These are phyloP conservation scores for Ascochyta clinopodiicola DNA, from an alignment of 2,329 filamentous ascomycete species.

Conservation along the genomic window DNA sequence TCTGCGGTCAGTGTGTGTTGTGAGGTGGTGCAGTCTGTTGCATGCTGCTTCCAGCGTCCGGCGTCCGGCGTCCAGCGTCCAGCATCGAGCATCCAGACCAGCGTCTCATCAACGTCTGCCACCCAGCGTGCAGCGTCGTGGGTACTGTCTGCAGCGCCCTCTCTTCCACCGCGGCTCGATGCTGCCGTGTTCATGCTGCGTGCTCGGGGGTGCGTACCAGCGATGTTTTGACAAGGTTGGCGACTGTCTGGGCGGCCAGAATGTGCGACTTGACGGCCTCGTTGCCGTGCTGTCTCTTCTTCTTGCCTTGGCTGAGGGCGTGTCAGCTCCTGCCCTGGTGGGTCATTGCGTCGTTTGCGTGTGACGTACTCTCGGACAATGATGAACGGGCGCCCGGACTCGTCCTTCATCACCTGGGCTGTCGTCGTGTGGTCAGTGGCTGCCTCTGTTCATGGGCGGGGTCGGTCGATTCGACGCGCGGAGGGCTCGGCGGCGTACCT, in stretches of 20 bases:
- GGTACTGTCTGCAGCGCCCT: too few relatives aligned
- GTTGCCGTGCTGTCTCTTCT: conserved; percentile 95
- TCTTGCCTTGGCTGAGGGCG: conserved; percentile 81
- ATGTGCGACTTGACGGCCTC: conserved; percentile 99
- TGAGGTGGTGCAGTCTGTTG: too few relatives aligned
- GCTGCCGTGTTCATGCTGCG: too few relatives aligned
- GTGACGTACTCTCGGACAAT: conserved; percentile 89
- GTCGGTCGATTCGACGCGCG: conserved; percentile 3
- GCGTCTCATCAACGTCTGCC: too few relatives aligned
- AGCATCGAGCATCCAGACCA: too few relatives aligned
- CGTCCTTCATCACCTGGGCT: conserved; percentile 90
- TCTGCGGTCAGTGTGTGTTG: conserved; percentile 19
- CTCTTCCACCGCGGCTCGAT: too few relatives aligned
- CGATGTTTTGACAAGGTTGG: conserved; percentile 97
- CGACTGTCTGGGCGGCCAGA: conserved; percentile 91
- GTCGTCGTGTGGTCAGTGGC: conserved; percentile 33
- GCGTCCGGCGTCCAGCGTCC: too few relatives aligned
- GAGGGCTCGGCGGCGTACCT: conserved; percentile 60
- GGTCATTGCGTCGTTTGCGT: neutral
- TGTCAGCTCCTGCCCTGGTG: neutral
- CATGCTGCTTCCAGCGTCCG: too few relatives aligned
- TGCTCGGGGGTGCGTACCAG: conserved; percentile 59
- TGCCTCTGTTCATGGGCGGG: conserved; percentile 8
- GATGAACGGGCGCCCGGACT: conserved; percentile 96
- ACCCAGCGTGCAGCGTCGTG: too few relatives aligned